Base-by-base conservation (phyloP, 179 eudicot species). In the Carnegiea gigantea region DNA sequence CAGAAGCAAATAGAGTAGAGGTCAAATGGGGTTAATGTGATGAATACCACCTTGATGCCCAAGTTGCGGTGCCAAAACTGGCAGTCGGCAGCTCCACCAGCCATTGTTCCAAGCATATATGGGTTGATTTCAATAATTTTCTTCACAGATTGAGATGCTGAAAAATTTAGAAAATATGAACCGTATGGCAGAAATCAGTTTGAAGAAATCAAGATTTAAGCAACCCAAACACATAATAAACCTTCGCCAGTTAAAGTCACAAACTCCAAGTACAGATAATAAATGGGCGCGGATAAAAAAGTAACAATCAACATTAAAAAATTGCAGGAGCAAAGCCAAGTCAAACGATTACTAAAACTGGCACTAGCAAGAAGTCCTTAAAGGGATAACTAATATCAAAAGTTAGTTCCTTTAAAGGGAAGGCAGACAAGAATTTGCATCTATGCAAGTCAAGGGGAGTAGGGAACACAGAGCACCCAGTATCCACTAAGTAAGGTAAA, bases 81-180 rank as follows among this genome's bases (percentile, higher is more conserved):
- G 87, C 98, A 96, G 83, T 94, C 99, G 83, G 99, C 99, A 80
- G 99, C 99, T 78, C 99, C 99, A 83, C 99, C 99, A 88, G 99
- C 99, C 99, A 95, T 95, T 65, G 99, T 95, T 59, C 99, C 98
- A 81, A 96, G 95, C 99, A 96, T 96, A 84, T 94, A 89, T 10
- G 99, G 98, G 74, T 94, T 94, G 74, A 94, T 96, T 84, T 96
- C 99, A 83, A 94, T 96, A 36, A 96, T 96, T 89, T 96, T 96
- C 93, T 96, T 96, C 84, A 94, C 98, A 36, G 98, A 92, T 84
- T 96, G 98, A 60, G 99, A 96, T 71, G 99, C 99, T 96, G 93
- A 53, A 79, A 76, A 83, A 43, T 65, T 28, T 28, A 49, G 33
- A 80, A 40, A 20, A 70, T 24, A 62, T 20, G 40, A 28, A 54